A percentile compares a stretch with the other conserved stretches of the same genome.
Evolutionary conservation across 176 grass and related monocot species (phyloP).

Genomic region (Aegilops bicornis): DNA sequence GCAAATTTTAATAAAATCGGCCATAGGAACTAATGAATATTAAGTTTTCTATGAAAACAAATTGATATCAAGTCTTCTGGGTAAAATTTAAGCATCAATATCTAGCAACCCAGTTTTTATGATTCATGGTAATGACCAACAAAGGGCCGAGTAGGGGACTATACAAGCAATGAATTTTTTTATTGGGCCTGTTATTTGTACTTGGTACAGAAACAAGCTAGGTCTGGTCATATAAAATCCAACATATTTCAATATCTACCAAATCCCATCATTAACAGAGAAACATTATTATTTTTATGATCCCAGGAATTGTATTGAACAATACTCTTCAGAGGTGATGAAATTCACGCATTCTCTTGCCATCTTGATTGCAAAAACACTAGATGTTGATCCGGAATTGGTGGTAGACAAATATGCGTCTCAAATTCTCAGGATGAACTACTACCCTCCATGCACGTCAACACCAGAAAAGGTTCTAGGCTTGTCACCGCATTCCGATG

Average conservation of each 20-base stretch:
- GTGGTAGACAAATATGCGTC: slow-evolving; percentile 22
- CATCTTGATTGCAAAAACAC: slow-evolving; percentile 35
- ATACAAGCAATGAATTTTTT: neutral
- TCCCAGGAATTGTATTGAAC: slow-evolving; percentile 40
- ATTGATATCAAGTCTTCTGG: neutral
- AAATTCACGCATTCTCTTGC: slow-evolving; percentile 30
- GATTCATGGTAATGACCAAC: neutral
- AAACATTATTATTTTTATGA: neutral
- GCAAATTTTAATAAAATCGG: too few species aligned
- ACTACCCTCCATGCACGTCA: slow-evolving; percentile 57
- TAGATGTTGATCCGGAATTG: slow-evolving; percentile 20
- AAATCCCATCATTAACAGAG: neutral
- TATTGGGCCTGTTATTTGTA: too few species aligned
- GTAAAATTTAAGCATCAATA: neutral
- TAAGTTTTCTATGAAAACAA: neutral
- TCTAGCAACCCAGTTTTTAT: neutral
- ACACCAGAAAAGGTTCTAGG: slow-evolving; percentile 52
- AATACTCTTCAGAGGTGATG: slow-evolving; percentile 40
- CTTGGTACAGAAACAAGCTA: neutral
- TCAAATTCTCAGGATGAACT: slow-evolving; percentile 52
- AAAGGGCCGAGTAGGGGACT: neutral
- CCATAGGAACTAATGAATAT: neutral
- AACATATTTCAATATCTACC: neutral
- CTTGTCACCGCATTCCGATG: slow-evolving; percentile 49
- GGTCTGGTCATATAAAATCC: too few species aligned